Conservation (phyloP, 306 rosid genomes). For the Geum urbanum region DNA sequence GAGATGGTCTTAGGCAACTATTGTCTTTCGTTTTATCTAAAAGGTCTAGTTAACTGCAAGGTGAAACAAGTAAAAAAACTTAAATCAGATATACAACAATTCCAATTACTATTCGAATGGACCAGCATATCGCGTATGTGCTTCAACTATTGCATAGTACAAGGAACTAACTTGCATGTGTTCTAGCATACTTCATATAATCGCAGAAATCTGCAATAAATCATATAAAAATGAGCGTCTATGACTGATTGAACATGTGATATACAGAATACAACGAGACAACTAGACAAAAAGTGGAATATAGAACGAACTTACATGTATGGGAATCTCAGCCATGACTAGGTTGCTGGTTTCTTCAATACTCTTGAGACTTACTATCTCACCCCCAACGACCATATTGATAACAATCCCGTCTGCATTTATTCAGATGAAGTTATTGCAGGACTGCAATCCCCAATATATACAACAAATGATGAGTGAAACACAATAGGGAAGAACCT, state of each 20-base stretch:
- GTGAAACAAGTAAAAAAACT: not conserved
- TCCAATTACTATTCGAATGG: constrained; percentile 11
- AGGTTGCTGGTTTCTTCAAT: constrained; percentile 74
- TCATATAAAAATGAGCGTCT: constrained; percentile 11
- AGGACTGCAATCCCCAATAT: constrained; percentile 21
- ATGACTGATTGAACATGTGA: not conserved
- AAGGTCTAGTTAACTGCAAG: not conserved
- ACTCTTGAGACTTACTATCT: constrained; percentile 70
- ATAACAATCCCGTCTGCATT: constrained; percentile 80
- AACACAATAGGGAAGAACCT: constrained; percentile 51
- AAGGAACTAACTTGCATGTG: constrained; percentile 23
- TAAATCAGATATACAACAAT: not conserved
- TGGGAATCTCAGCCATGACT: constrained; percentile 89
- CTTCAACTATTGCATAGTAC: constrained; percentile 19
- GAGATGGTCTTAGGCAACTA: not conserved
- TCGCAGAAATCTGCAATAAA: constrained; percentile 77
- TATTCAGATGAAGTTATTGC: constrained; percentile 26
- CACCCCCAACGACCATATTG: constrained; percentile 95
- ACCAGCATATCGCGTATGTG: constrained; percentile 17
- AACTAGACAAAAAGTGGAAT: not conserved
- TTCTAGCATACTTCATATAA: constrained; percentile 47
- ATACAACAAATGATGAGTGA: constrained; percentile 20
- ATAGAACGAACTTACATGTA: constrained; percentile 52
- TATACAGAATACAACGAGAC: not conserved
- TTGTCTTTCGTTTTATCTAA: not conserved